Evolutionary conservation across 345 rosid genomes (phyloP), one percentile per base, ranked within the genome.

Genomic region (Aquilaria sinensis): DNA sequence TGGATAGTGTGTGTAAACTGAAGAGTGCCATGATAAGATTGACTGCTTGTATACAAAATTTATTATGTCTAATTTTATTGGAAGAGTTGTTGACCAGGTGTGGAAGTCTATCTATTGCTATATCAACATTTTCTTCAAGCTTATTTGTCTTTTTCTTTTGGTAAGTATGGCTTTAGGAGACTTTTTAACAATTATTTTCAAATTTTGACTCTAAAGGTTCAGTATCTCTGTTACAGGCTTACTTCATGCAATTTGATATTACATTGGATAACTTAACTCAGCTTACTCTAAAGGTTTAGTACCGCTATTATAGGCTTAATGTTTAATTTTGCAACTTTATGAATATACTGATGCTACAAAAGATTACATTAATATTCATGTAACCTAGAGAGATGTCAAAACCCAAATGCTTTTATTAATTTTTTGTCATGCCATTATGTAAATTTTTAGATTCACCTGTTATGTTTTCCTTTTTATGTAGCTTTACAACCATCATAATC

Each of bases 311-410:
- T 23, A 23, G 23, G 23, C 23, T 23, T 69, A 0, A 31, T 75
- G 56, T 62, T 53, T 72, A 58, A 52, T 72, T 54, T 57, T 84
- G 82, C 87, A 94, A 96, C 79, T 90, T 57, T 95, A 97, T 45
- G 97, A 90, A 72, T 94, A 94, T 67, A 94, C 91, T 11, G 97
- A 94, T 67, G 96, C 88, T 69, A 94, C 99, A 31, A 96, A 94
- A 84, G 96, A 90, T 72, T 91, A 90, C 78, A 94, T 94, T 66
- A 94, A 94, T 79, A 90, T 94, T 73, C 97, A 92, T 90, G 98
- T 84, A 73, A 23, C 4, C 64, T 31, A 9, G 51, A 41, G 34
- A 60, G 47, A 45, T 52, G 58, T 47, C 49, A 53, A 50, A 33
- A 6, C 30, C 47, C 12, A 12, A 53, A 59, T 37, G 12, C 23